Percentiles rank a stretch among this genome's conserved stretches.
phyloP scores from a whole-genome alignment of 768 basidiomycete species.

The Cystobasidium ongulense region DNA sequence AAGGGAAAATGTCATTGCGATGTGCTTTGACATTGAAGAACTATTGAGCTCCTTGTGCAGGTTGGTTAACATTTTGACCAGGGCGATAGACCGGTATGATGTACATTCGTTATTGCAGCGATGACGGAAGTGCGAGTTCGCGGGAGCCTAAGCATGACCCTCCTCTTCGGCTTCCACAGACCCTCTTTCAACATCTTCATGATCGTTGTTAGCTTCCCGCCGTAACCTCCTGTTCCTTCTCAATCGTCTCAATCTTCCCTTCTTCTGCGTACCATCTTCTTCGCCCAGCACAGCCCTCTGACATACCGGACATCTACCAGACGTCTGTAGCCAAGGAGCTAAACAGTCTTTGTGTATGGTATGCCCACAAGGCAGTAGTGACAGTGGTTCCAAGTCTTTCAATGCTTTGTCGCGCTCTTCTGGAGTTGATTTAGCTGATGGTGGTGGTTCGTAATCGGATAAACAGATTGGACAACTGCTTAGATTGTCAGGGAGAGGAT shows the following conservation, averaged over 20 bases:
- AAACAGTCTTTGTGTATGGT: conserved; percentile 24
- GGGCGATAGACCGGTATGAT: background rate
- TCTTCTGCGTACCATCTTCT: background rate
- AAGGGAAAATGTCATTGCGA: no score
- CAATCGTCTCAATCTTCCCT: background rate
- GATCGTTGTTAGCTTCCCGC: background rate
- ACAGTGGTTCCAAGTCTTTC: background rate
- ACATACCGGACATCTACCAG: conserved; percentile 22
- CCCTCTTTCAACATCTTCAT: background rate
- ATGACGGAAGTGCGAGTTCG: background rate
- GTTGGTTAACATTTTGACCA: no score
- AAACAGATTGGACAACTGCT: conserved; percentile 35
- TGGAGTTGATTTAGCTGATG: background rate
- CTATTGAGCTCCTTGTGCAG: no score
- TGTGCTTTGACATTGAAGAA: no score
- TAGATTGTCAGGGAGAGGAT: conserved; percentile 22
- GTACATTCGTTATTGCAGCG: background rate
- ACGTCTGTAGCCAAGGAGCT: conserved; percentile 3
- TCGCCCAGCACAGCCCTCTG: background rate
- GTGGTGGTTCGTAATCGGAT: conserved; percentile 18
- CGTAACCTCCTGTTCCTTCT: background rate
- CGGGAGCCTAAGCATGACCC: background rate
- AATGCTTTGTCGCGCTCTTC: conserved; percentile 6
- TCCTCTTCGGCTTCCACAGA: background rate
- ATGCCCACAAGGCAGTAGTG: conserved; percentile 16